Evolutionary conservation across 202 grass and related monocot species (phyloP).

Genomic region (Bolboschoenoplectus hybrid): DNA sequence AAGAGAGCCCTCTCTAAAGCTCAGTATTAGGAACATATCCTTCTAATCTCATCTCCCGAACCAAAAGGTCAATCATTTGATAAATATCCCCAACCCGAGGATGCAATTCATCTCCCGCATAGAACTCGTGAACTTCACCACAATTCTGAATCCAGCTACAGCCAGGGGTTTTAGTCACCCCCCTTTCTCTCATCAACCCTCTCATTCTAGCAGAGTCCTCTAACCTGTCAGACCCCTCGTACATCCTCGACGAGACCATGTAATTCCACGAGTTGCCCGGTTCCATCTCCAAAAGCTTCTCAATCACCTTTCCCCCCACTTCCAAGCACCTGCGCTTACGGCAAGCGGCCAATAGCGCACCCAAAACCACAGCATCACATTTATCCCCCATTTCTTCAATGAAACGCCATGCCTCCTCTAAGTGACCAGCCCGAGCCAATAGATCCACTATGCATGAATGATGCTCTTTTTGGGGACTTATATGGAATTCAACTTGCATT

Average conservation of each 20-base stretch:
- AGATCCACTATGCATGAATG: conserved; percentile 86
- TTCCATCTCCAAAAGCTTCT: conserved; percentile 64
- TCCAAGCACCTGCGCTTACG: conserved; percentile 61
- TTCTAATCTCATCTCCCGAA: conserved; percentile 70
- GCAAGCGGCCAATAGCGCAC: conserved; percentile 72
- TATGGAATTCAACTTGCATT: conserved; percentile 53
- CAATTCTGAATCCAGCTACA: conserved; percentile 78
- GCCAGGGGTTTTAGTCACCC: conserved; percentile 67
- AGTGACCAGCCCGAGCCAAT: conserved; percentile 62
- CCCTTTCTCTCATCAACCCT: conserved; percentile 72
- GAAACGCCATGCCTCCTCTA: conserved; percentile 81
- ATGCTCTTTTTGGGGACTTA: conserved; percentile 70
- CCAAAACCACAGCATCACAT: conserved; percentile 68
- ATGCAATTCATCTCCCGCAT: conserved; percentile 60
- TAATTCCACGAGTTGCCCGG: conserved; percentile 75
- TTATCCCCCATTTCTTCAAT: conserved; percentile 62
- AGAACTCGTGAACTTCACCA: conserved; percentile 69
- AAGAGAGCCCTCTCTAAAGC: conserved; percentile 41
- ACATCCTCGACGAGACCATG: conserved; percentile 79
- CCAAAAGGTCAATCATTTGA: conserved; percentile 51
- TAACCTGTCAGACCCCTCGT: conserved; percentile 55
- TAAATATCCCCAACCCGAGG: conserved; percentile 55
- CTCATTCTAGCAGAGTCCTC: conserved; percentile 76
- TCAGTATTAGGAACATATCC: conserved; percentile 68
- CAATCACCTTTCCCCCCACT: conserved; percentile 65